Conservation (phyloP, 31 red algal genomes). For the Asparagopsis taxiformis region DNA sequence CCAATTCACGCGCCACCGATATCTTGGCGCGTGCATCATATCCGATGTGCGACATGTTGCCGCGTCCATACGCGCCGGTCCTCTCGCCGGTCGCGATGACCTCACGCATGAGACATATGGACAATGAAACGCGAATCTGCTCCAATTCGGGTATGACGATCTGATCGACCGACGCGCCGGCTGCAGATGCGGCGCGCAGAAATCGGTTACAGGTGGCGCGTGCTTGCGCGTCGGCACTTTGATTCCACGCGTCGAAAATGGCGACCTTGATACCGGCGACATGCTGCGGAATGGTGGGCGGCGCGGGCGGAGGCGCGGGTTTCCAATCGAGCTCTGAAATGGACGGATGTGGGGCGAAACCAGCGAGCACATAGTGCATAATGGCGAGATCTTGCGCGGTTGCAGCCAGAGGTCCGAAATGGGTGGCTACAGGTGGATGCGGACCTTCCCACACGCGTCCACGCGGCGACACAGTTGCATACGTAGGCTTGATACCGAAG, state of each 20-base stretch:
- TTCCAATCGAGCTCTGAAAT: background rate
- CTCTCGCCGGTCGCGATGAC: background rate
- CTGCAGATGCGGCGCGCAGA: slow-evolving; percentile 2
- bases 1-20: background rate
- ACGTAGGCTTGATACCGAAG: slow-evolving; percentile 78
- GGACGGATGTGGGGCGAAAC: background rate
- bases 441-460: background rate
- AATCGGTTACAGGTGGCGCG: background rate
- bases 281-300: background rate
- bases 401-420: background rate
- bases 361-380: background rate
- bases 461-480: slow-evolving; percentile 24
- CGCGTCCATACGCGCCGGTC: background rate
- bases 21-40: slow-evolving; percentile 4
- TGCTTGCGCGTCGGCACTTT: too few species aligned
- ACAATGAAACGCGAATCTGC: slow-evolving; percentile 15
- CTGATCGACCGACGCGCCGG: slow-evolving; percentile 1
- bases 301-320: background rate
- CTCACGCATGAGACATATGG: slow-evolving; percentile 2
- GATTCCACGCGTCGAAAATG: slow-evolving; percentile 14
- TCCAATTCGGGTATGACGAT: slow-evolving; percentile 16
- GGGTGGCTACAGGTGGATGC: background rate
- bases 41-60: too few species aligned
- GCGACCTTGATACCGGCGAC: slow-evolving; percentile 14
- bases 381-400: background rate